Evolutionary conservation across 176 grass and related monocot genomes (phyloP), one percentile per base, ranked within the genome.

Genomic region (Oryza coarctata): DNA sequence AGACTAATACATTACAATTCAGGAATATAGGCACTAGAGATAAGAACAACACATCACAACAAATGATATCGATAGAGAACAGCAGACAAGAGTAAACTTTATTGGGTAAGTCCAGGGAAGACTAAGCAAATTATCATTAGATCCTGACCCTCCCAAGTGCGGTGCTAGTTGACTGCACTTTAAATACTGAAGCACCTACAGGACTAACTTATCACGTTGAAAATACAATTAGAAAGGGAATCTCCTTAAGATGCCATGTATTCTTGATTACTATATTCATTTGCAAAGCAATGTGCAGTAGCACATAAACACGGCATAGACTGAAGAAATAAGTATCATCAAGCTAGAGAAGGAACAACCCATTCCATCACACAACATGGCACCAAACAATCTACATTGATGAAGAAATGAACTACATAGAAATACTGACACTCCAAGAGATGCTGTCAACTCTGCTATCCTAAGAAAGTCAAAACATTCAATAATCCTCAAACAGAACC

Each of bases 251-350:
- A 71, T 11, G 35, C 6, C 35, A 65, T 52, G 26, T 11, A 43
- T n/a, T 71, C 12, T 3, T 32, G 65, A 72, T 14, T 17, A 68
- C 47, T 4, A 73, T 17, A 73, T 15, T 12, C 43, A 85, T 32
- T 72, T 65, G 33, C 26, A 78, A 60, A 60, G 70, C 22, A 71
- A 78, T 23, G 3, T 88, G 12, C 55, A 63, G 38, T 35, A 13
- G 75, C 9, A 57, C 27, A 78, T 47, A 65, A 13, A 20, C 28
- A 14, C 36, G 20, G n/a, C 12, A 86, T 74, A 23, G 33, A 45
- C 75, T 68, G 25, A 76, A 41, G 12, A 45, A 43, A 62, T 4
- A 44, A 58, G 12, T 1, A 52, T 10, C 15, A 22, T 17, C 63
- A 34, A 27, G 11, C 22, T 68, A 36, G 30, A 49, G 12, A 49